Conservation (phyloP, 2,329 filamentous ascomycete genomes). For the Xylaria arbuscula region DNA sequence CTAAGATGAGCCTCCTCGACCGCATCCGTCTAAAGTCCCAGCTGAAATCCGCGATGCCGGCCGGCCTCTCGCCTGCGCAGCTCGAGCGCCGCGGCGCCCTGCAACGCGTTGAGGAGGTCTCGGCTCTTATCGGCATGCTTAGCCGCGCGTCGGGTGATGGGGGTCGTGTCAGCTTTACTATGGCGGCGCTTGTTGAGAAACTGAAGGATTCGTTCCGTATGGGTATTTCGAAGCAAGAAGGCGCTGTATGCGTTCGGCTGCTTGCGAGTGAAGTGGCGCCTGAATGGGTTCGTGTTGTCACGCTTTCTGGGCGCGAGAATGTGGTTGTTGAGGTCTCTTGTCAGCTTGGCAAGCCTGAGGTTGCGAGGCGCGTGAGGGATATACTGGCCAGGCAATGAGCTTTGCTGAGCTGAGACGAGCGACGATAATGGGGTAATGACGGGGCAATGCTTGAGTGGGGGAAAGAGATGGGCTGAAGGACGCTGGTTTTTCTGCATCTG, state of each 20-base stretch:
- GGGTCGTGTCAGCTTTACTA: conserved; percentile 71
- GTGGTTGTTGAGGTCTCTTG: conserved; percentile 63
- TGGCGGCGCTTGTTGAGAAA: conserved; percentile 71
- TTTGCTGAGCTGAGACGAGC: neutral
- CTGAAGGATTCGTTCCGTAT: conserved; percentile 74
- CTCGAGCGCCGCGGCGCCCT: conserved; percentile 72
- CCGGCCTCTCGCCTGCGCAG: conserved; percentile 63
- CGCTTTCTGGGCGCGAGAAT: conserved; percentile 65
- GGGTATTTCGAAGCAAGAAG: conserved; percentile 66
- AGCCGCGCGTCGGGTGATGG: conserved; percentile 58
- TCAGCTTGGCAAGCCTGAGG: conserved; percentile 50
- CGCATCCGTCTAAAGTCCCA: conserved; percentile 78
- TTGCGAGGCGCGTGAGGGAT: conserved; percentile 48
- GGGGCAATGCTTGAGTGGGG: no score
- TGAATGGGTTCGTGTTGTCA: conserved; percentile 65
- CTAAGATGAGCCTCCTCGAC: conserved; percentile 77
- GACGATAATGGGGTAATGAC: neutral
- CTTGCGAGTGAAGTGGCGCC: conserved; percentile 67
- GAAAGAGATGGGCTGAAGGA: no score
- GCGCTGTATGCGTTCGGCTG: conserved; percentile 60
- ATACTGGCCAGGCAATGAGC: conserved; percentile 36
- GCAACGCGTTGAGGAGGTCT: conserved; percentile 74
- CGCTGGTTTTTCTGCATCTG: no score
- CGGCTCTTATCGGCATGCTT: conserved; percentile 74
- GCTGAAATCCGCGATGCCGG: conserved; percentile 58